Percentiles rank a stretch among this genome's conserved stretches.
These are phyloP conservation scores for Agaricus bisporus DNA, from an alignment of 768 basidiomycete species.

Conservation along the genomic window DNA sequence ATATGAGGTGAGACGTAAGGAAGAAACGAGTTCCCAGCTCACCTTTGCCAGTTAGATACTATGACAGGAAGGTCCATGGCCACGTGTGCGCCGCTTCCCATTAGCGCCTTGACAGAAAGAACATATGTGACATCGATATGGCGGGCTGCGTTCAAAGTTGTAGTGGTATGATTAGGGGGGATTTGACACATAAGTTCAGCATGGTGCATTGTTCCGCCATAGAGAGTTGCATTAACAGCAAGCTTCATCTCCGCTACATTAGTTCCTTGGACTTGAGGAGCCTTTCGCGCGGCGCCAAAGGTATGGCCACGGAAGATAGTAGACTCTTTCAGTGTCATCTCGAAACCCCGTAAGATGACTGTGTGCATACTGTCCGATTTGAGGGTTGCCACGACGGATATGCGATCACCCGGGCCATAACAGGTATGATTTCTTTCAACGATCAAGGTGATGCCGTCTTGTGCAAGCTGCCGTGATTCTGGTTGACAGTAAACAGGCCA, in stretches of 20 bases:
- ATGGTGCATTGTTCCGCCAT: constrained; percentile 63
- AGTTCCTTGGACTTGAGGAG: constrained; percentile 45
- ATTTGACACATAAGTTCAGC: constrained; percentile 71
- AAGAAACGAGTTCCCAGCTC: constrained; percentile 18
- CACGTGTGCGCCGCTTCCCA: constrained; percentile 60
- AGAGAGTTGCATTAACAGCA: constrained; percentile 66
- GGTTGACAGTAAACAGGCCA: constrained; percentile 88
- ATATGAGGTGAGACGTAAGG: constrained; percentile 6
- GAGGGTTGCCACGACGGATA: constrained; percentile 64
- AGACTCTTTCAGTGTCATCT: constrained; percentile 73
- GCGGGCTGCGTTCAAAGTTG: constrained; percentile 74
- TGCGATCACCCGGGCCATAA: constrained; percentile 81
- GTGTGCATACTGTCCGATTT: constrained; percentile 65
- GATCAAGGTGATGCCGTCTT: constrained; percentile 68
- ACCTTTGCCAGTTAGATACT: constrained; percentile 85
- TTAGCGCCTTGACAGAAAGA: constrained; percentile 69
- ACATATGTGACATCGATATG: constrained; percentile 85
- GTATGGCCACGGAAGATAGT: constrained; percentile 67
- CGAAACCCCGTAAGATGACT: constrained; percentile 76
- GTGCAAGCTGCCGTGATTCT: constrained; percentile 57
- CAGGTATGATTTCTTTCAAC: constrained; percentile 75
- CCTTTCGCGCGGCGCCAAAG: constrained; percentile 49
- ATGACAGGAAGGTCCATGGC: constrained; percentile 74
- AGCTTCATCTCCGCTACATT: constrained; percentile 67
- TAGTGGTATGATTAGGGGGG: constrained; percentile 68